Evolutionary conservation across 805 yeast genomes (phyloP).

Genomic region (Kodamaea kakaduensis): DNA sequence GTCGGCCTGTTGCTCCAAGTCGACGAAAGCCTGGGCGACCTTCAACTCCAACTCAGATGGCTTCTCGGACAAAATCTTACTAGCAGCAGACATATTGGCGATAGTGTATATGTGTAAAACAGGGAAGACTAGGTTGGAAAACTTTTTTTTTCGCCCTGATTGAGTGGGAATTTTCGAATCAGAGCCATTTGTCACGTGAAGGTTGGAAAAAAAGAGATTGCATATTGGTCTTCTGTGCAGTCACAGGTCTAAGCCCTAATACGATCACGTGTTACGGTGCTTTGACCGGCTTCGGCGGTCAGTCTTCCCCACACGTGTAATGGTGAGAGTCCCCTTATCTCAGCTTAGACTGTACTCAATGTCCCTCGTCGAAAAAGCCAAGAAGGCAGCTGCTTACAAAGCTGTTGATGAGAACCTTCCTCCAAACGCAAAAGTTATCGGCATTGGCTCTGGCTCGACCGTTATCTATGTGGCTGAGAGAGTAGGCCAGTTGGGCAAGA

Average conservation of each 20-base stretch:
- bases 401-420: constrained; percentile 91
- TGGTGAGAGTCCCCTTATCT: background rate
- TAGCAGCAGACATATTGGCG: constrained; percentile 86
- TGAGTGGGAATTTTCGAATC: constrained; percentile 6
- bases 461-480: constrained; percentile 97
- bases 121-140: constrained; percentile 8
- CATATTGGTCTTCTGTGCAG: background rate
- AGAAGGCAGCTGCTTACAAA: constrained; percentile 80
- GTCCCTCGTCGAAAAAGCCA: constrained; percentile 67
- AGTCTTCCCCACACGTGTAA: constrained; percentile 3
- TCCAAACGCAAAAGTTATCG: constrained; percentile 65
- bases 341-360: constrained; percentile 6
- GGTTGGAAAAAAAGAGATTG: constrained; percentile 1
- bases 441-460: constrained; percentile 96
- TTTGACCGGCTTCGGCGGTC: background rate
- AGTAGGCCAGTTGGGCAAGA: constrained; percentile 62
- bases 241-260: constrained; percentile 3
- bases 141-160: constrained; percentile 8
- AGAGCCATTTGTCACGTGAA: constrained; percentile 2
- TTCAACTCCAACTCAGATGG: constrained; percentile 99
- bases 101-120: constrained; percentile 10
- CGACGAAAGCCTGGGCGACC: constrained; percentile 97
- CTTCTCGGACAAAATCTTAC: constrained; percentile 89
- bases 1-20: constrained; percentile 94
- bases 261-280: constrained; percentile 1